phyloP scores from a whole-genome alignment of 2,329 filamentous ascomycete genomes.

The Aspergillus pseudoterreus region DNA sequence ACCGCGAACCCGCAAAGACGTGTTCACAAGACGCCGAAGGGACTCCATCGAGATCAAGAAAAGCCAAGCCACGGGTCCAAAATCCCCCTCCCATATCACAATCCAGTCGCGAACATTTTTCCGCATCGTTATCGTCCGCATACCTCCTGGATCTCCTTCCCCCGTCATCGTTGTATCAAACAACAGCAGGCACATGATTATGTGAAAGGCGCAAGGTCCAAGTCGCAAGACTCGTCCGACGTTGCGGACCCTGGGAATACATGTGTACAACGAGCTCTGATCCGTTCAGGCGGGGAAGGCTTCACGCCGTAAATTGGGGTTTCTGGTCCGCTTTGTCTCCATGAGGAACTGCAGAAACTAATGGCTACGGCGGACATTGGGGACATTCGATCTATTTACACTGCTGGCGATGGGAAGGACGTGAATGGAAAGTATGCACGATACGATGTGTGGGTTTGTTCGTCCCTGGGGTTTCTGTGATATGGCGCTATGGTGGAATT shows the following conservation, averaged over 20 bases:
- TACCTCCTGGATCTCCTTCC: background rate
- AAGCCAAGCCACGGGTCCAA: background rate
- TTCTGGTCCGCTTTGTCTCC: constrained; percentile 37
- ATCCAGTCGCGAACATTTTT: background rate
- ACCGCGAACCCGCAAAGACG: constrained; percentile 22
- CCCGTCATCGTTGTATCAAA: background rate
- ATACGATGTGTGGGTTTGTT: background rate
- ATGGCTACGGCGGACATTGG: constrained; percentile 41
- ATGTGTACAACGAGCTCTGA: constrained; percentile 20
- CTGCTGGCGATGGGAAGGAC: constrained; percentile 9
- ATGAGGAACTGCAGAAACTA: constrained; percentile 41
- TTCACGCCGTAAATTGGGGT: constrained; percentile 35
- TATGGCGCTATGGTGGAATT: constrained; percentile 14
- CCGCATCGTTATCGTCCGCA: background rate
- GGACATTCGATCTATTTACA: constrained; percentile 1
- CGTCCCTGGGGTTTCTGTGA: background rate
- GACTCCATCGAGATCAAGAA: background rate
- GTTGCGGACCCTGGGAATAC: constrained; percentile 21
- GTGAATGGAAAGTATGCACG: constrained; percentile 3
- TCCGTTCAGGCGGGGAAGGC: too few relatives aligned
- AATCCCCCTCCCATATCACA: constrained; percentile 7
- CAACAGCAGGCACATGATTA: constrained; percentile 23
- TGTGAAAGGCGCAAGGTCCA: constrained; percentile 24
- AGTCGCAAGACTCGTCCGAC: constrained; percentile 21
- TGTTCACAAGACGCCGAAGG: background rate